Evolutionary conservation across 129 eudicot species (phyloP).

Genomic region (Flaveria robusta): DNA sequence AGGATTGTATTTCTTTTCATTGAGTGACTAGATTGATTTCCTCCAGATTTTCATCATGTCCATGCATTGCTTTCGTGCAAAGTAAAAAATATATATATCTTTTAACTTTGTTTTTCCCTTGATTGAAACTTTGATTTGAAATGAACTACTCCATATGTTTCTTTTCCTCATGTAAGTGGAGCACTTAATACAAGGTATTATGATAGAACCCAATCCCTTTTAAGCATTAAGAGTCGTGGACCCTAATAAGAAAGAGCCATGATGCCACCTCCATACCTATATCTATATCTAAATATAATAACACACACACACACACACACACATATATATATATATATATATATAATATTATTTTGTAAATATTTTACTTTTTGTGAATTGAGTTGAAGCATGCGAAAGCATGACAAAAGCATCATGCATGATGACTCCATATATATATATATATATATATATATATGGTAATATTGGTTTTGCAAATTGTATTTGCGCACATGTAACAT

Average conservation of each 20-base stretch:
- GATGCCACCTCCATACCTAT: conserved; percentile 40
- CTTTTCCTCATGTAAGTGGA: conserved; percentile 52
- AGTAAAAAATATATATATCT: conserved; percentile 32
- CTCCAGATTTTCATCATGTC: conserved; percentile 33
- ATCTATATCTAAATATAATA: background rate
- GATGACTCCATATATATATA: conserved; percentile 7
- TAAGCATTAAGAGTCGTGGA: conserved; percentile 33
- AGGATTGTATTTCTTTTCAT: conserved; percentile 20
- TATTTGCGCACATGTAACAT: background rate
- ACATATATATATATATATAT: too few relatives aligned
- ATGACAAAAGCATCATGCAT: conserved; percentile 56
- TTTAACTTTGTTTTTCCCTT: conserved; percentile 10
- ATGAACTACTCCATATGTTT: conserved; percentile 25
- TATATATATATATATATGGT: background rate
- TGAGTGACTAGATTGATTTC: conserved; percentile 38
- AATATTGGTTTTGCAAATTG: background rate
- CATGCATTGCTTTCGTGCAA: conserved; percentile 67
- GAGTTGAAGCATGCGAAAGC: conserved; percentile 66
- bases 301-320: background rate
- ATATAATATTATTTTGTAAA: background rate
- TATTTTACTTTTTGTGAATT: background rate
- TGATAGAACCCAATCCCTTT: conserved; percentile 25
- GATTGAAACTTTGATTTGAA: conserved; percentile 6
- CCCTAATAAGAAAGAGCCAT: conserved; percentile 28
- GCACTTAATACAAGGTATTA: conserved; percentile 45